These are phyloP conservation scores for Cryptosporidium viatorum DNA, from an alignment of 169 alveolate genomes.

Conservation along the genomic window DNA sequence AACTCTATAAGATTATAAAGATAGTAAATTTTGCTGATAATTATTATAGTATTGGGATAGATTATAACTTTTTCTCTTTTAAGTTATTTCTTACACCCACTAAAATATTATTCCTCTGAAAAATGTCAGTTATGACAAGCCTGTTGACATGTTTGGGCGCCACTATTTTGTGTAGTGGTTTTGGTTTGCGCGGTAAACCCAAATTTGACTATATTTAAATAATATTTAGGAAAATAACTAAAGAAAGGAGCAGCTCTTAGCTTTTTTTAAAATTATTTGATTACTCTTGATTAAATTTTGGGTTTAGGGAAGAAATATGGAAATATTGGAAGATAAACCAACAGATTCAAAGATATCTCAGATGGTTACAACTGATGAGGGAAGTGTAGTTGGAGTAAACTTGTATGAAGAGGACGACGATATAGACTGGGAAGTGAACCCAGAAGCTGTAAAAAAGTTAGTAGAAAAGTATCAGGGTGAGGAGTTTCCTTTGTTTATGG, in stretches of 20 bases:
- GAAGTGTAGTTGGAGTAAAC: not conserved
- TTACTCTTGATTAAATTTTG: too few relatives aligned
- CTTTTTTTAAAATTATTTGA: too few relatives aligned
- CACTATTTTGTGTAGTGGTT: not conserved
- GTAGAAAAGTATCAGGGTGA: constrained; percentile 73
- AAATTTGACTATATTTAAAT: not conserved
- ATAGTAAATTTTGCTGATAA: not conserved
- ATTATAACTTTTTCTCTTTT: too few relatives aligned
- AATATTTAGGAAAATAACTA: too few relatives aligned
- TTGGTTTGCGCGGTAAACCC: not conserved
- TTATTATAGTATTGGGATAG: not conserved
- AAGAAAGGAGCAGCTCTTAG: too few relatives aligned
- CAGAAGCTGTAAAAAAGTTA: constrained; percentile 70
- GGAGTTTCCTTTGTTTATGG: constrained; percentile 77
- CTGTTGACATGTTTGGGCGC: not conserved
- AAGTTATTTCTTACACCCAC: too few relatives aligned
- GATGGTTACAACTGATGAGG: not conserved
- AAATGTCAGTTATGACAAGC: not conserved
- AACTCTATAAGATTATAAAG: too few relatives aligned
- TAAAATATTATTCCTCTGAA: too few relatives aligned
- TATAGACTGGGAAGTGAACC: constrained; percentile 77
- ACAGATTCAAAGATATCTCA: not conserved
- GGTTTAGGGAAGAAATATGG: not conserved
- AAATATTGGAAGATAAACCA: not conserved
- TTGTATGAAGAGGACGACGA: constrained; percentile 56